Conservation (phyloP, 2,329 filamentous ascomycete genomes). For the Botryosphaeria dothidea region DNA sequence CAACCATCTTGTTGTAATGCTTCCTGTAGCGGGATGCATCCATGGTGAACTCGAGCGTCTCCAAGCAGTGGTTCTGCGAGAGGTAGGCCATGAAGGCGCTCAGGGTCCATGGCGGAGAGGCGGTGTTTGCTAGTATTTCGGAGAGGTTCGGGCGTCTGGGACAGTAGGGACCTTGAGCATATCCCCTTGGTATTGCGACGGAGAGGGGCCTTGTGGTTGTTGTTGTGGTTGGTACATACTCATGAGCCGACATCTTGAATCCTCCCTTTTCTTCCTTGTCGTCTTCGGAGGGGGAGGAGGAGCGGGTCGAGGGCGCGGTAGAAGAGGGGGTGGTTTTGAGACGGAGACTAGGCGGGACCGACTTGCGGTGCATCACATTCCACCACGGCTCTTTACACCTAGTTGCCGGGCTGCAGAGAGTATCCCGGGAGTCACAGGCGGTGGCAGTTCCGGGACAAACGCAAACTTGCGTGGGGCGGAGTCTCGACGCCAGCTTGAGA, state of each 20-base stretch:
- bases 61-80: slow-evolving; percentile 94
- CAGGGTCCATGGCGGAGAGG: slow-evolving; percentile 85
- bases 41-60: slow-evolving; percentile 95
- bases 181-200: slow-evolving; percentile 48
- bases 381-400: slow-evolving; percentile 39
- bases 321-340: slow-evolving; percentile 36
- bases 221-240: slow-evolving; percentile 38
- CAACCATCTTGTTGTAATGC: slow-evolving; percentile 62
- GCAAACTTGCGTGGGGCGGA: slow-evolving; percentile 27
- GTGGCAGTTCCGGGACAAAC: slow-evolving; percentile 34
- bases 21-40: slow-evolving; percentile 84
- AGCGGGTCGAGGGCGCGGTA: slow-evolving; percentile 33
- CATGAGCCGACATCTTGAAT: slow-evolving; percentile 50
- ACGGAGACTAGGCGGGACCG: slow-evolving; percentile 29
- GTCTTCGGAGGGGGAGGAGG: slow-evolving; percentile 30
- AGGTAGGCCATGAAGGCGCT: slow-evolving; percentile 95
- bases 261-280: slow-evolving; percentile 38
- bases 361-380: slow-evolving; percentile 39
- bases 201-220: slow-evolving; percentile 44
- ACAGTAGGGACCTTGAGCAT: slow-evolving; percentile 52
- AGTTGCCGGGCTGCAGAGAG: slow-evolving; percentile 30
- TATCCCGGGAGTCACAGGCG: background rate
- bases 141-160: slow-evolving; percentile 70
- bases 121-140: slow-evolving; percentile 84
- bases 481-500: slow-evolving; percentile 41